These are phyloP conservation scores for Aspergillus ibericus DNA, from an alignment of 2,329 filamentous ascomycete species.

Conservation along the genomic window DNA sequence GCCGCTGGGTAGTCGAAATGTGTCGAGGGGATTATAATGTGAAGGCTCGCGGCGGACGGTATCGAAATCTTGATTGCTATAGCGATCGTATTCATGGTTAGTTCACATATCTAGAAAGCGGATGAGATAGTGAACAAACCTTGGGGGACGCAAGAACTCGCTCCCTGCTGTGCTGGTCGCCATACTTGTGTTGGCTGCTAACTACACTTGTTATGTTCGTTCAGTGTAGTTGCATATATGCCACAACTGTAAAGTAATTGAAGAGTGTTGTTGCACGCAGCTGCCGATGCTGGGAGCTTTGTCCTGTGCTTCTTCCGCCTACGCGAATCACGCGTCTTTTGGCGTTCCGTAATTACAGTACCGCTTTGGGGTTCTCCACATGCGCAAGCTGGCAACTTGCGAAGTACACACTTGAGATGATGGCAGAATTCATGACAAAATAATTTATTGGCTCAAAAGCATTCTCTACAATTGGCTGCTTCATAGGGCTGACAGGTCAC, in stretches of 20 bases:
- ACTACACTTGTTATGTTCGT: background rate
- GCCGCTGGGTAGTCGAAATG: constrained; percentile 69
- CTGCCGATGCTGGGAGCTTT: background rate
- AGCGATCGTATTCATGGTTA: background rate
- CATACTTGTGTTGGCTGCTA: constrained; percentile 13
- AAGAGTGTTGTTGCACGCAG: background rate
- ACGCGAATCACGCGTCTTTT: constrained; percentile 30
- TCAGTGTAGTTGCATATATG: background rate
- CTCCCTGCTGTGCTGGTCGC: constrained; percentile 15
- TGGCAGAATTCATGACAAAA: background rate
- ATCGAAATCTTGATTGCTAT: constrained; percentile 40
- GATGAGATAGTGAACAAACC: constrained; percentile 19
- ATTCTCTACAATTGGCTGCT: no score
- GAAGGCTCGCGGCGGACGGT: constrained; percentile 56
- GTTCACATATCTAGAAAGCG: background rate
- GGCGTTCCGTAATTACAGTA: constrained; percentile 26
- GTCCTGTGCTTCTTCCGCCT: background rate
- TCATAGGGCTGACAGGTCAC: no score
- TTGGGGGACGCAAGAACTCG: constrained; percentile 31
- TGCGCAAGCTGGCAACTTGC: background rate
- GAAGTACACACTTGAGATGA: background rate
- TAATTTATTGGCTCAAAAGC: background rate
- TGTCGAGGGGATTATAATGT: constrained; percentile 71
- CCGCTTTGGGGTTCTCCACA: constrained; percentile 20
- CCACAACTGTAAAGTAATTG: background rate